Evolutionary conservation across 2,329 filamentous ascomycete genomes (phyloP).

Genomic region (Chalaropsis thielavioides): DNA sequence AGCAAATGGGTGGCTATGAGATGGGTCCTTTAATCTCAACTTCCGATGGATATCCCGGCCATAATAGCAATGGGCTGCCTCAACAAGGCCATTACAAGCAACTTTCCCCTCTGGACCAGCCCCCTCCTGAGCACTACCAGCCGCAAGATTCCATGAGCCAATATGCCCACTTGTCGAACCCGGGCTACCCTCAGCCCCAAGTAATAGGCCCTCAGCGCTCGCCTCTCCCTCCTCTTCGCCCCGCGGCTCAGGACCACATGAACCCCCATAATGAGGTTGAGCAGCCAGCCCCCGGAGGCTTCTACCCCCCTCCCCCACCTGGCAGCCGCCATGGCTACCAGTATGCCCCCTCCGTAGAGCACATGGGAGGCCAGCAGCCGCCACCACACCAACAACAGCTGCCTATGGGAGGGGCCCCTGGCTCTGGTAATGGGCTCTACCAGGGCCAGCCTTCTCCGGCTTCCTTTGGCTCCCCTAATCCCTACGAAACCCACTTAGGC

Average conservation of each 20-base stretch:
- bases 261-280: slow-evolving; percentile 2
- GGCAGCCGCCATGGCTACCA: slow-evolving; percentile 5
- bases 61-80: not conserved
- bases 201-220: slow-evolving; percentile 9
- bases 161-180: not conserved
- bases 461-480: slow-evolving; percentile 7
- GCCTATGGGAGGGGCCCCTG: not conserved
- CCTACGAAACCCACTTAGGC: slow-evolving; percentile 9
- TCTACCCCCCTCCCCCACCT: slow-evolving; percentile 12
- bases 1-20: slow-evolving; percentile 11
- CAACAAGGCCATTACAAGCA: slow-evolving; percentile 7
- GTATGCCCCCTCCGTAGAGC: not conserved
- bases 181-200: slow-evolving; percentile 9
- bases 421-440: not conserved
- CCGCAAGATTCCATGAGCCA: slow-evolving; percentile 5
- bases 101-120: not conserved
- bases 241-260: slow-evolving; percentile 7
- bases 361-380: slow-evolving; percentile 9
- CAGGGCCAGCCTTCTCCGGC: slow-evolving; percentile 1
- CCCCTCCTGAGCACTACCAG: slow-evolving; percentile 9
- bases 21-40: not conserved
- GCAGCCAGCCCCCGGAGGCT: not conserved
- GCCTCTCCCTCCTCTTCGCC: slow-evolving; percentile 13
- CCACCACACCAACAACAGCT: not conserved
- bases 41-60: not conserved